Percentiles rank a stretch among this genome's conserved stretches.
Conservation (phyloP, 2,329 filamentous ascomycete genomes). For the Aspergillus piperis region DNA sequence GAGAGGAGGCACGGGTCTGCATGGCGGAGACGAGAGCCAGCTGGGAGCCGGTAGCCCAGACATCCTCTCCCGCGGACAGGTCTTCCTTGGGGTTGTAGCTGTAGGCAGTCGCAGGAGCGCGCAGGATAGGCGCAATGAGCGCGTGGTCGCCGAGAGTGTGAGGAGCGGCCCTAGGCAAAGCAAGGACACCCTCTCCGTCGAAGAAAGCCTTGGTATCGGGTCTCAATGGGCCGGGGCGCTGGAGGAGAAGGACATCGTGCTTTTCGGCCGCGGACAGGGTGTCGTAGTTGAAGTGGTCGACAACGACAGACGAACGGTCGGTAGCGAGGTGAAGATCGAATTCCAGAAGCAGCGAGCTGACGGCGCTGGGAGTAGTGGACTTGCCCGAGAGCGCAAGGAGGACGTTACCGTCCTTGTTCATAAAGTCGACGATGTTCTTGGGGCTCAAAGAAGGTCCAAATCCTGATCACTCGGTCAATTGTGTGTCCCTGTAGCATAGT, state of each 20-base stretch:
- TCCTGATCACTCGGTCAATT: conserved; percentile 54
- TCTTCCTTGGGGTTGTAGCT: conserved; percentile 93
- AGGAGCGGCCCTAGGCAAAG: conserved; percentile 78
- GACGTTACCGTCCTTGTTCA: conserved; percentile 90
- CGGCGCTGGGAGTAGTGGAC: conserved; percentile 67
- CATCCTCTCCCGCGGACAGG: conserved; percentile 69
- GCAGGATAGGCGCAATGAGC: conserved; percentile 77
- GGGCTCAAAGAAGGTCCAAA: conserved; percentile 87
- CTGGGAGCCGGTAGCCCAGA: conserved; percentile 82
- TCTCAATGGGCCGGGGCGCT: conserved; percentile 65
- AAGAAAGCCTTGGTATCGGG: conserved; percentile 78
- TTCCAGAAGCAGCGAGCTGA: conserved; percentile 79
- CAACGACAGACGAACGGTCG: conserved; percentile 80
- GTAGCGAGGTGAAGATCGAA: conserved; percentile 84
- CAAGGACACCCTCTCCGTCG: conserved; percentile 66
- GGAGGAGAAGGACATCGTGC: conserved; percentile 84
- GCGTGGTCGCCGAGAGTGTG: conserved; percentile 78
- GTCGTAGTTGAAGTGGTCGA: conserved; percentile 97
- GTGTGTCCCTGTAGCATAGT: background rate
- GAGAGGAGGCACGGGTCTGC: conserved; percentile 91
- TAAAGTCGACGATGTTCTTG: conserved; percentile 82
- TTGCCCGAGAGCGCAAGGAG: conserved; percentile 79
- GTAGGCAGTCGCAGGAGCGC: conserved; percentile 83
- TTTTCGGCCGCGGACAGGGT: conserved; percentile 71
- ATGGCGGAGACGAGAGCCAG: conserved; percentile 80